Evolutionary conservation across 331 rosid genomes (phyloP).

Genomic region (Saraca asoca): DNA sequence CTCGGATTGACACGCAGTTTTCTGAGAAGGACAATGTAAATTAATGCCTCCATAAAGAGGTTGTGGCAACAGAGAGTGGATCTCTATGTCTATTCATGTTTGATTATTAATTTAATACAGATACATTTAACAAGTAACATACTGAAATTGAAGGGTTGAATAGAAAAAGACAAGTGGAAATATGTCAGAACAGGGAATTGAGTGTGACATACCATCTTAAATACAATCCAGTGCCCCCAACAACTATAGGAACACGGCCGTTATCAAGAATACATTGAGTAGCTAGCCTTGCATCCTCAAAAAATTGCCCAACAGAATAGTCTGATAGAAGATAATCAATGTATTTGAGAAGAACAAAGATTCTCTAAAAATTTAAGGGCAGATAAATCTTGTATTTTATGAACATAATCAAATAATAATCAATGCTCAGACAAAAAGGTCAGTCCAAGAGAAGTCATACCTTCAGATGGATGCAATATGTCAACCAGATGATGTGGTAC

Average conservation of each 20-base stretch:
- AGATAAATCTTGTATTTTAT: slow-evolving; percentile 19
- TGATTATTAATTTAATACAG: slow-evolving; percentile 16
- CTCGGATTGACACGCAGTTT: not conserved
- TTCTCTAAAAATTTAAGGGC: slow-evolving; percentile 24
- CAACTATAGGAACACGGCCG: slow-evolving; percentile 81
- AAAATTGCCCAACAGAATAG: slow-evolving; percentile 89
- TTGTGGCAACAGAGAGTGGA: slow-evolving; percentile 8
- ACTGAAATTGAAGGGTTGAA: slow-evolving; percentile 7
- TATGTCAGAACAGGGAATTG: slow-evolving; percentile 17
- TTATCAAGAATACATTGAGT: slow-evolving; percentile 68
- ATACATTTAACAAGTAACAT: slow-evolving; percentile 7
- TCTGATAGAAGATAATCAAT: slow-evolving; percentile 56
- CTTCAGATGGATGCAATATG: slow-evolving; percentile 79
- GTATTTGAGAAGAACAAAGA: slow-evolving; percentile 27
- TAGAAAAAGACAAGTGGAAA: slow-evolving; percentile 16
- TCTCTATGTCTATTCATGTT: slow-evolving; percentile 25
- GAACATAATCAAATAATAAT: slow-evolving; percentile 24
- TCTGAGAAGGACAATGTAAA: not conserved
- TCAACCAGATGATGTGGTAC: slow-evolving; percentile 85
- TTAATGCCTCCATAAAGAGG: slow-evolving; percentile 13
- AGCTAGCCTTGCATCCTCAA: slow-evolving; percentile 88
- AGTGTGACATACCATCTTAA: slow-evolving; percentile 73
- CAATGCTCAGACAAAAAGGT: slow-evolving; percentile 9
- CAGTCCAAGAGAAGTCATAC: slow-evolving; percentile 49
- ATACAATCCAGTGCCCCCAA: slow-evolving; percentile 95